These are phyloP conservation scores for Solanum sejunctum DNA, from an alignment of 257 asterid genomes.

Conservation along the genomic window DNA sequence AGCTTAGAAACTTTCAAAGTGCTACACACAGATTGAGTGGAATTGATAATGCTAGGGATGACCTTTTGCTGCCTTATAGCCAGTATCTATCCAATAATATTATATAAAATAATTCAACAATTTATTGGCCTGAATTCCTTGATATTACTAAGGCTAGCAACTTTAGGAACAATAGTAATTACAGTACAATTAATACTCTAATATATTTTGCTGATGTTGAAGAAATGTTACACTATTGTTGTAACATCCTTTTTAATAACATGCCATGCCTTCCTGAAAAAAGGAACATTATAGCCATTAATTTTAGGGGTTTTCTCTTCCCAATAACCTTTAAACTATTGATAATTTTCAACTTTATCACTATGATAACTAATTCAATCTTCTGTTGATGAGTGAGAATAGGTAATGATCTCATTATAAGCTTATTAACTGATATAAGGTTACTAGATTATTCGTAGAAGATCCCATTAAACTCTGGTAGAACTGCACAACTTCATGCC, in stretches of 20 bases:
- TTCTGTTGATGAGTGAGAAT: neutral
- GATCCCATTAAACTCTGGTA: neutral
- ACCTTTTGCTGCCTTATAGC: neutral
- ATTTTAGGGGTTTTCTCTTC: neutral
- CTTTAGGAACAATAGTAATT: neutral
- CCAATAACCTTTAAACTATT: neutral
- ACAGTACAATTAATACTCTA: fast-evolving
- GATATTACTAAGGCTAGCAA: no score
- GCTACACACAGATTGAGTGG: neutral
- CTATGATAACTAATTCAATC: neutral
- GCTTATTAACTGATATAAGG: neutral
- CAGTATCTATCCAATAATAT: neutral
- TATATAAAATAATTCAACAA: neutral
- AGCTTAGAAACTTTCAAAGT: no score
- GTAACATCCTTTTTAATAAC: neutral
- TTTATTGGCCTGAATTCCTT: neutral
- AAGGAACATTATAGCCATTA: neutral
- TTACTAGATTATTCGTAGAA: neutral
- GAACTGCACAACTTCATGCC: neutral
- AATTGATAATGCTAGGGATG: neutral
- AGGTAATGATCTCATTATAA: neutral
- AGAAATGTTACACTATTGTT: neutral
- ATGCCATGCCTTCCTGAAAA: neutral
- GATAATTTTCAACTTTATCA: neutral
- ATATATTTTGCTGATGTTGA: neutral